Evolutionary conservation across 768 basidiomycete species (phyloP), one percentile per base, ranked within the genome.

Genomic region (Chiua virens): DNA sequence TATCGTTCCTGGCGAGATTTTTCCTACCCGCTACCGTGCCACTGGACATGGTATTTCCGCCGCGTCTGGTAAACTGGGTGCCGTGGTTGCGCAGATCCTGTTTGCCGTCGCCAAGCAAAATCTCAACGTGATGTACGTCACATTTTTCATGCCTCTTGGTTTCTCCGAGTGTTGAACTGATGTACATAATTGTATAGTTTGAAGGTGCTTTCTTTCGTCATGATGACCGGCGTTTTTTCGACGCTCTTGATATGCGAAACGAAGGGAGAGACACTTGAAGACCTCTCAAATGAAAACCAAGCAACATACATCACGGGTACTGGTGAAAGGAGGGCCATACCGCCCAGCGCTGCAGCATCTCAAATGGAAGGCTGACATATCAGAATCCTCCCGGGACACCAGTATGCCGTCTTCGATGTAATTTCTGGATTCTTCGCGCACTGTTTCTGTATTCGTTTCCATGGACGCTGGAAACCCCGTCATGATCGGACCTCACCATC

Each of bases 21-120:
- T 90, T 80, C 90, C 90, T 1, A 92, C 90, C 2, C 86, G 89
- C 42, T 90, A 91, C 68, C 82, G 90, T 45, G 86, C 86, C 4
- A 89, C 88, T 4, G 84, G 79, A 6, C 86, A 90, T 60, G 90
- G 90, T 66, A 89, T 92, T 58, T 83, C 84, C 14, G 90, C 90
- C 2, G 90, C 87, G 9, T 78, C 75, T 42, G 90, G 90, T 22
- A 92, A 92, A 68, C 72, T 88, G 38, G 90, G 90, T 22, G 90
- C 90, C 39, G 81, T 92, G 63, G 67, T 90, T 32, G 79, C 88
- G 4, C 86, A 89, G 63, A 80, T 90, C 45, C 3, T 42, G 5
- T 47, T 46, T 11, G 42, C 45, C 7, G 1, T n/a, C 35, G 14
- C 21, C 3, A 3, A 15, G 15, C 0, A 6, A 5, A 9, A 28